Base-by-base conservation (phyloP, 345 rosid genomes). In the Gossypium sturtianum region DNA sequence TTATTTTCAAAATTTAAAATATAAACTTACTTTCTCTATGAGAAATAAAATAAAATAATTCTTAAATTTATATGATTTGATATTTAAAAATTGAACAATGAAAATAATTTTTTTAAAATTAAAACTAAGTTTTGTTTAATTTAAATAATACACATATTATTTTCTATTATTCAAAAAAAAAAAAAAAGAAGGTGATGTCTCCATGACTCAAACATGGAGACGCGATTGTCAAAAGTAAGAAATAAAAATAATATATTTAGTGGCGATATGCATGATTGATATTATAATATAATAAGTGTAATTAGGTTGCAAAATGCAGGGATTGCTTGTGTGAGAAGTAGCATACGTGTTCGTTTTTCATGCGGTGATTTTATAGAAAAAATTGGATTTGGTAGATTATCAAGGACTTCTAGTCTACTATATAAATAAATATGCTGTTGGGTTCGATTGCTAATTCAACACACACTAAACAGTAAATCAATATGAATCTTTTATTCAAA, bases 281-380 rank as follows among this genome's bases (percentile, higher is more conserved):
- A 34, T 67, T 54, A 15, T 29, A 27, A 12, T 51, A 2, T 48
- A 48, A 11, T 12, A 13, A 49, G 53, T 49, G 54, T 49, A 3
- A 16, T 16, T 51, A 51, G n/a, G 54, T 13, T 51, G 54, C 54
- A 51, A 51, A 51, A 51, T 51, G 19, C 41, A 34, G 41, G 6
- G 57, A 4, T 15, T 52, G 20, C 57, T 52, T 52, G 9, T 52
- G 56, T 52, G 20, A 15, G 23, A 72, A 74, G 78, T 27, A 43
- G 76, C 67, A 29, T 48, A 75, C 73, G 82, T 80, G 80, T 76
- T 60, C 34, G 4, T 19, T 56, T 9, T 20, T 8, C 60, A 20
- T 2, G 51, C 3, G 12, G 44, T 41, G 23, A 54, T 15, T 16
- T 2, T 71, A 74, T 67, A 25, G 29, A 16, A 63, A 29, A 34